A percentile compares a stretch with the other conserved stretches of the same genome.
Evolutionary conservation across 805 yeast species (phyloP).

Genomic region (Danielia reshetovae): DNA sequence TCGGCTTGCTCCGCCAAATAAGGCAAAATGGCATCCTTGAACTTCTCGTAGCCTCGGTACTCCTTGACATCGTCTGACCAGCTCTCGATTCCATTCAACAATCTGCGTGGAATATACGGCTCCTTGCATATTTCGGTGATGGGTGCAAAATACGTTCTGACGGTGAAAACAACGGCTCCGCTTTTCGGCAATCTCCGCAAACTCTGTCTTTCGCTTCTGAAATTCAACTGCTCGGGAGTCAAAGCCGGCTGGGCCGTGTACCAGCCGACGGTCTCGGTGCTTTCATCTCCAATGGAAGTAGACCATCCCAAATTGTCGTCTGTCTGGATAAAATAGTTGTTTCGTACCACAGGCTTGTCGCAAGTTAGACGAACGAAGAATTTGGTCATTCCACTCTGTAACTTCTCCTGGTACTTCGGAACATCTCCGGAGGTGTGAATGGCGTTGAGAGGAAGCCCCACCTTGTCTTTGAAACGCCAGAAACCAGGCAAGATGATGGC

Average conservation of each 20-base stretch:
- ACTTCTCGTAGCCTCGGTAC: constrained; percentile 56
- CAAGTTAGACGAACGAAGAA: constrained; percentile 54
- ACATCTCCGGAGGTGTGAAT: constrained; percentile 69
- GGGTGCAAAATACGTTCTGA: constrained; percentile 61
- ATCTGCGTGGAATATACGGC: constrained; percentile 58
- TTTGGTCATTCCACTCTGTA: constrained; percentile 62
- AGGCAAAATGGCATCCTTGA: constrained; percentile 52
- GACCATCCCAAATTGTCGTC: constrained; percentile 66
- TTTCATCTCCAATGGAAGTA: constrained; percentile 55
- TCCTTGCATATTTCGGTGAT: constrained; percentile 51
- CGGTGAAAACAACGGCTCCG: constrained; percentile 57
- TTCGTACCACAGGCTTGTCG: constrained; percentile 63
- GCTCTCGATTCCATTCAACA: constrained; percentile 53
- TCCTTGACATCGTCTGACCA: constrained; percentile 60
- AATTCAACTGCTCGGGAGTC: constrained; percentile 44
- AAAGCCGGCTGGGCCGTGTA: constrained; percentile 53
- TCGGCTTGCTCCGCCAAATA: constrained; percentile 46
- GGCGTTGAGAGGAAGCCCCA: constrained; percentile 48
- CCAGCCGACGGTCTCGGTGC: constrained; percentile 54
- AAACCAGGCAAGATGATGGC: constrained; percentile 64
- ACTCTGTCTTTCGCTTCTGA: constrained; percentile 63
- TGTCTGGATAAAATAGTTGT: constrained; percentile 63
- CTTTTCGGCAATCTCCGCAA: constrained; percentile 56
- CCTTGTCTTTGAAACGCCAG: constrained; percentile 64
- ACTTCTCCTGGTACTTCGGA: constrained; percentile 57